Base-by-base conservation (phyloP, 2,329 filamentous ascomycete genomes). In the Diaporthe vaccinii region DNA sequence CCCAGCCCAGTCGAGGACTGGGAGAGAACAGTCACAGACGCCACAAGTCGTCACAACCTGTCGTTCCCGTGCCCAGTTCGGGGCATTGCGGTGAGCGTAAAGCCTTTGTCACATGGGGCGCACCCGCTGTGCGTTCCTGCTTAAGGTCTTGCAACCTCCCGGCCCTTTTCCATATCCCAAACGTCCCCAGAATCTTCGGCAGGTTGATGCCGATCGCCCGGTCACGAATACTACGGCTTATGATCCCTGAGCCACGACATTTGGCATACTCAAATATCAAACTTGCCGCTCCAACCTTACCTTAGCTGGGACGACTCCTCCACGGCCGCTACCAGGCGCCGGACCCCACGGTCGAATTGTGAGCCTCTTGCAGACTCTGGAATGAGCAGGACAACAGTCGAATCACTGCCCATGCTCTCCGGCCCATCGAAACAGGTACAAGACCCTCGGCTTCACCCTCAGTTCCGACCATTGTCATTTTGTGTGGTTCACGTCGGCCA, bases 351-450 rank as follows among this genome's bases (percentile, higher is more conserved):
- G 46, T 36, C 59, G 72, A 44, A 55, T 69, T 74, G 59, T 53
- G 72, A 55, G 49, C 49, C 61, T 53, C 46, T 34, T 39, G 69
- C 61, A 53, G 53, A 44, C 53, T 71, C 70, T 67, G 70, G 73
- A 67, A 67, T 65, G 69, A 75, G 68, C 61, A 75, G 59, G 39
- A 44, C 25, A n/a, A 58, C n/a, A 41, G 49, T 34, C 73, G 55
- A 28, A 51, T 69, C 55, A 57, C 49, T 65, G 36, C 62, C 14
- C 53, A 70, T 76, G 74, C 36, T 71, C 53, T 53, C 49, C 62
- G 61, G 68, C 55, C 70, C 39, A 46, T 28, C 62, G 46, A 39
- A 14, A 51, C 69, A 65, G 44, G 36, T 57, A 69, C 73, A 75
- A 36, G 69, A 53, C 58, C 57, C 68, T 67, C 46, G 44, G 53